These are phyloP conservation scores for Gynochthodes officinalis DNA, from an alignment of 257 asterid genomes.

Conservation along the genomic window DNA sequence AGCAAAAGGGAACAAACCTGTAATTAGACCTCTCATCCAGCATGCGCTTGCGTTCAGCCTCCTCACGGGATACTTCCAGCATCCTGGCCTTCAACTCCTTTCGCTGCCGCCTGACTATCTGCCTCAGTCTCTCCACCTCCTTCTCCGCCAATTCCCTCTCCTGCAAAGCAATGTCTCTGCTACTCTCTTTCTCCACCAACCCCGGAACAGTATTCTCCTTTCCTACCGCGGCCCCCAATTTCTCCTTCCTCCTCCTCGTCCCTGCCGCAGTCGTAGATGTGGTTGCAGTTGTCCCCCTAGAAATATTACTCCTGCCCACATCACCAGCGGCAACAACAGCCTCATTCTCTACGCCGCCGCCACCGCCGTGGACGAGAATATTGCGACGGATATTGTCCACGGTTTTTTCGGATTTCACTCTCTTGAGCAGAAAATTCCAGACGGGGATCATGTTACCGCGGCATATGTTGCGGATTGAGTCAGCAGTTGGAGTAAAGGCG, in stretches of 20 bases:
- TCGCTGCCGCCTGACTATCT: slow-evolving; percentile 85
- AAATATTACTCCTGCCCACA: slow-evolving; percentile 21
- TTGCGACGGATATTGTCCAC: slow-evolving; percentile 84
- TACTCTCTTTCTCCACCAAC: slow-evolving; percentile 36
- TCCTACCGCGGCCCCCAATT: slow-evolving; percentile 20
- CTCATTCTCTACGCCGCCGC: slow-evolving; percentile 30
- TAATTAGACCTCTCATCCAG: slow-evolving; percentile 85
- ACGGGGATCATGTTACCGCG: slow-evolving; percentile 98
- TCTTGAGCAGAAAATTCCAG: slow-evolving; percentile 67
- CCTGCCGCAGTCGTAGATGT: not conserved
- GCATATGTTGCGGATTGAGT: slow-evolving; percentile 80
- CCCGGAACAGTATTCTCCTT: slow-evolving; percentile 26
- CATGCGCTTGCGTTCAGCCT: slow-evolving; percentile 91
- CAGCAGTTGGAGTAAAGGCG: slow-evolving; percentile 54
- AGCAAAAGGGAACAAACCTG: slow-evolving; percentile 45
- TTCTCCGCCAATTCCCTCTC: slow-evolving; percentile 96
- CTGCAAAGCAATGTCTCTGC: slow-evolving; percentile 83
- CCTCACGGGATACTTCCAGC: slow-evolving; percentile 95
- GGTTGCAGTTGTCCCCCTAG: slow-evolving; percentile 30
- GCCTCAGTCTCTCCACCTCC: slow-evolving; percentile 97
- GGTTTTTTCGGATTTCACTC: slow-evolving; percentile 96
- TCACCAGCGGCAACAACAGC: slow-evolving; percentile 20
- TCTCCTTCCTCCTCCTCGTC: slow-evolving; percentile 45
- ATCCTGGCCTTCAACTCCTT: slow-evolving; percentile 91
- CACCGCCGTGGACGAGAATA: slow-evolving; percentile 79